These are phyloP conservation scores for Niveomyces coronatus DNA, from an alignment of 2,329 filamentous ascomycete species.

Conservation along the genomic window DNA sequence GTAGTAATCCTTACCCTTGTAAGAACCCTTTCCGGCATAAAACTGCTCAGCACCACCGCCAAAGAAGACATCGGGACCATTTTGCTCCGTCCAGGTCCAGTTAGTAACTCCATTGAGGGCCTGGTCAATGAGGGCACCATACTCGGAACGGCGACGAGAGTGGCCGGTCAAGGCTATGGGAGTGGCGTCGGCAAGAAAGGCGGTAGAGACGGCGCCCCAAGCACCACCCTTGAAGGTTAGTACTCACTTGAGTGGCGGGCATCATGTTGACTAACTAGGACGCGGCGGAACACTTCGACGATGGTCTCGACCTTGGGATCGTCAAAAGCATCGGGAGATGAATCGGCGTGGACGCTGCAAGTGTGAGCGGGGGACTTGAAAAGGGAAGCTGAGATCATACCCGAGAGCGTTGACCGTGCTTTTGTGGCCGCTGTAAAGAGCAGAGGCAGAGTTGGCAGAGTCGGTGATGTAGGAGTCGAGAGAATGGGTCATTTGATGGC, in stretches of 20 bases:
- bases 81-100: conserved; percentile 69
- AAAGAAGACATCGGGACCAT: conserved; percentile 71
- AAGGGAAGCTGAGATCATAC: conserved; percentile 21
- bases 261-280: conserved; percentile 41
- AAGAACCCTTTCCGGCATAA: conserved; percentile 52
- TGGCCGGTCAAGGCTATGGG: conserved; percentile 66
- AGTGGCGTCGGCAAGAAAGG: conserved; percentile 71
- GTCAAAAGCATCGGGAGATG: conserved; percentile 61
- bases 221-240: conserved; percentile 33
- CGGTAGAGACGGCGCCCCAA: conserved; percentile 66
- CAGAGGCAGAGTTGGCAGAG: conserved; percentile 74
- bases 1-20: conserved; percentile 68
- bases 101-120: conserved; percentile 67
- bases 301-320: conserved; percentile 83
- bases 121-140: conserved; percentile 64
- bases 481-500: conserved; percentile 84
- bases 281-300: conserved; percentile 63
- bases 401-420: conserved; percentile 72
- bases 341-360: conserved; percentile 60
- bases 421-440: conserved; percentile 77
- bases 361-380: background rate
- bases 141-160: conserved; percentile 58
- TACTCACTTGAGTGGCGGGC: background rate
- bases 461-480: conserved; percentile 81
- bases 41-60: conserved; percentile 79